Base-by-base conservation (phyloP, 2,329 filamentous ascomycete species). In the Cladorrhinum sp. region DNA sequence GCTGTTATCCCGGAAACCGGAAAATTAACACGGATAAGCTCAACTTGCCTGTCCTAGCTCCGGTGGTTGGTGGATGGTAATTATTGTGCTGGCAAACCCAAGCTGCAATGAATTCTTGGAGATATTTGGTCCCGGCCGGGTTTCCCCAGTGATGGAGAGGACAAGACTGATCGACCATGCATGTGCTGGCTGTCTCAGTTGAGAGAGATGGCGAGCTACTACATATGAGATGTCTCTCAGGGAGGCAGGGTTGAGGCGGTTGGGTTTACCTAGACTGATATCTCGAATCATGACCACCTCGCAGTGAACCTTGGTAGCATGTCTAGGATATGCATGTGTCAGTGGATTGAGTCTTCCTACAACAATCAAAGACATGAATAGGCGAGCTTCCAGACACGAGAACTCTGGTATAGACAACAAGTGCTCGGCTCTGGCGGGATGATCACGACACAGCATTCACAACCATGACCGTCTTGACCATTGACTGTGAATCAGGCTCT, bases 231-330 rank as follows among this genome's bases (percentile, higher is more conserved):
- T 12, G 41, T 45, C 41, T 45, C 41, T 45, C 41, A 18, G 20
- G 18, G 16, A 3, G 8, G 10, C 18, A 45, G 41, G n/a, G 41
- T 45, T 2, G 16, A 45, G n/a, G 41, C 32, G 32, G 32, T 36
- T 36, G 32, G 32, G 32, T 36, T 36, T 29, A n/a, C n/a, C n/a
- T n/a, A n/a, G n/a, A n/a, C n/a, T n/a, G n/a, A n/a, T n/a, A n/a
- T 67, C 66, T 0, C 60, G 48, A 22, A 71, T 66, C 20, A 55
- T 62, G 48, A 67, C 52, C 8, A 61, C 64, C 22, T 69, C 68
- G 29, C 63, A 65, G 50, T 67, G 59, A 12, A 70, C 66, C 27
- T 60, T 50, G 0, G 62, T 63, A 2, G 61, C 61, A 60, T 66
- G 65, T 13, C 68, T 70, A n/a, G 29, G 24, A 32, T n/a, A n/a